A percentile compares a stretch with the other conserved stretches of the same genome.
phyloP scores from a whole-genome alignment of 352 stramenopile species.

The Phytophthora pistaciae region DNA sequence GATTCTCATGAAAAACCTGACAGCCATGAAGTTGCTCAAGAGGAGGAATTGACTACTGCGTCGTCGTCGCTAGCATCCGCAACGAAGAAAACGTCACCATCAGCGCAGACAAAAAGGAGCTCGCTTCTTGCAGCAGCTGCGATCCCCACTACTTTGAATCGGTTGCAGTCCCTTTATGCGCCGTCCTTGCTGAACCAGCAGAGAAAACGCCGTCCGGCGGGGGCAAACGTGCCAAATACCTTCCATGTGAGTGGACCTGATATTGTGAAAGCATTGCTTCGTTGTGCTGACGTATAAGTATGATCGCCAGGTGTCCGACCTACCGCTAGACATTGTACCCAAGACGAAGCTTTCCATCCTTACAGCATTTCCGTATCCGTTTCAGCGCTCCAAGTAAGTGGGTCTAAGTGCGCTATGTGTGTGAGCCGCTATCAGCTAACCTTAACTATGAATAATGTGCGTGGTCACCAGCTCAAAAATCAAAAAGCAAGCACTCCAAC shows the following conservation, averaged over 20 bases:
- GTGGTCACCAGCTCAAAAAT: conserved; percentile 37
- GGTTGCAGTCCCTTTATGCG: conserved; percentile 53
- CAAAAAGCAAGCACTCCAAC: conserved; percentile 44
- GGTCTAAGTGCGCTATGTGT: neutral
- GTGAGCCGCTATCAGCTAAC: conserved; percentile 4
- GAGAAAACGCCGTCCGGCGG: conserved; percentile 14
- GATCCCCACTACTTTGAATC: conserved; percentile 18
- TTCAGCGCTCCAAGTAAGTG: conserved; percentile 63
- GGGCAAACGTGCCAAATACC: conserved; percentile 27
- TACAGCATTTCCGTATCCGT: conserved; percentile 72
- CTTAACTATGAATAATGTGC: neutral
- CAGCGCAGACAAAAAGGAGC: neutral
- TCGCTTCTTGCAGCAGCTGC: neutral
- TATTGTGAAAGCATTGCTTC: neutral
- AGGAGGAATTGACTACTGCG: neutral
- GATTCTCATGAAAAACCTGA: neutral
- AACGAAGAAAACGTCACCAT: conserved; percentile 6
- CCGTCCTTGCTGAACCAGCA: conserved; percentile 29
- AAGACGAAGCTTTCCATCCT: conserved; percentile 71
- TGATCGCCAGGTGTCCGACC: conserved; percentile 36
- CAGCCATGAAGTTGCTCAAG: neutral
- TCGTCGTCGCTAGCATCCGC: neutral
- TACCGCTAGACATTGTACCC: conserved; percentile 70
- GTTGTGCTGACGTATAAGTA: conserved; percentile 7
- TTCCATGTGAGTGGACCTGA: conserved; percentile 31